These are phyloP conservation scores for Boletus tomentosulus DNA, from an alignment of 768 basidiomycete genomes.

Conservation along the genomic window DNA sequence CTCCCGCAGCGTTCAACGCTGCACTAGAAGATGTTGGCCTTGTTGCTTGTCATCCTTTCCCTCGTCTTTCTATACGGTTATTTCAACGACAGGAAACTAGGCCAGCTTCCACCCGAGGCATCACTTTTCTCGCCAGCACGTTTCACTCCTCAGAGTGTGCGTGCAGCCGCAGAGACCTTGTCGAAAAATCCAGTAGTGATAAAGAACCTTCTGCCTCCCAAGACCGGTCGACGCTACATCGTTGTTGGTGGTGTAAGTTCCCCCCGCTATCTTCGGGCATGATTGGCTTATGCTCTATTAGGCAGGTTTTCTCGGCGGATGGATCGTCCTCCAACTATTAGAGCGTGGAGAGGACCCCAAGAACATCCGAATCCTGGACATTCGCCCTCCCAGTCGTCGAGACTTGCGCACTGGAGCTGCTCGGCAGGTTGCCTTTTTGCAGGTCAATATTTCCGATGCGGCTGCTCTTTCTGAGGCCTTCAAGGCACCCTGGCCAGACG, in stretches of 20 bases:
- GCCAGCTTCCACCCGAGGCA: conserved; percentile 45
- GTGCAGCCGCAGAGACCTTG: conserved; percentile 36
- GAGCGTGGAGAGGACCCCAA: conserved; percentile 67
- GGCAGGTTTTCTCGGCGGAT: conserved; percentile 76
- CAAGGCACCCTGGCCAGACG: conserved; percentile 54
- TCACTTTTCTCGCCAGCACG: conserved; percentile 49
- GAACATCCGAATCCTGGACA: conserved; percentile 62
- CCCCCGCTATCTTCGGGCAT: neutral
- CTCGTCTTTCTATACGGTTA: conserved; percentile 36
- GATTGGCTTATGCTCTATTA: conserved; percentile 21
- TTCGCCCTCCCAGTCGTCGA: conserved; percentile 53
- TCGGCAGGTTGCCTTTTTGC: conserved; percentile 51
- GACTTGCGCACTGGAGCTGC: conserved; percentile 54
- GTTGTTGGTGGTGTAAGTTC: conserved; percentile 67
- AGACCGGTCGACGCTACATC: conserved; percentile 72
- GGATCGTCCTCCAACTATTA: conserved; percentile 67
- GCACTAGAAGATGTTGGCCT: conserved; percentile 15
- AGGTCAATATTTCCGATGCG: conserved; percentile 55
- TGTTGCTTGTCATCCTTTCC: conserved; percentile 4
- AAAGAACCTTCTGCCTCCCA: conserved; percentile 52
- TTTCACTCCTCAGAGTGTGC: conserved; percentile 41
- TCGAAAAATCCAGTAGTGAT: conserved; percentile 32
- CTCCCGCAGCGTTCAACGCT: neutral
- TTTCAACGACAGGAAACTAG: conserved; percentile 53
- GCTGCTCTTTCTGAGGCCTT: conserved; percentile 58